Conservation (phyloP, 176 grass and related monocot species). For the Eremochloa ophiuroides region DNA sequence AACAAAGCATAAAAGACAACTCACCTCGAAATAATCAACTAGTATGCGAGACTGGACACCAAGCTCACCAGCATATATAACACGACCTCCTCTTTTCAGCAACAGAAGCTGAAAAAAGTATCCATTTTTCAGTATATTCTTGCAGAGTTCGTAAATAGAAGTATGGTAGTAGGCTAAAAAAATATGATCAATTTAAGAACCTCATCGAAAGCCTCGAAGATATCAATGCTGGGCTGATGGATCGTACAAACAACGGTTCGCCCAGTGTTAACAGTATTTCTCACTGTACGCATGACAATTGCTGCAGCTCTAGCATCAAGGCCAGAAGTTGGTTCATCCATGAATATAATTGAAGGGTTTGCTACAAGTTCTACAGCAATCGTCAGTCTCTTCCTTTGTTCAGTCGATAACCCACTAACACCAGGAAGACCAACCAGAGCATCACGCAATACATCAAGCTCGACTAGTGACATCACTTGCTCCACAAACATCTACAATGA, state of each 20-base stretch:
- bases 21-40: conserved; percentile 86
- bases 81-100: conserved; percentile 78
- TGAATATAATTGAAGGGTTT: conserved; percentile 95
- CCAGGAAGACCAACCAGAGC: conserved; percentile 85
- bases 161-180: background rate
- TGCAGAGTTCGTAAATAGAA: background rate
- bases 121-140: conserved; percentile 8
- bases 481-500: conserved; percentile 73
- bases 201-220: conserved; percentile 97
- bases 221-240: conserved; percentile 95
- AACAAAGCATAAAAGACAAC: background rate
- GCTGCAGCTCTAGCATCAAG: conserved; percentile 93
- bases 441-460: conserved; percentile 67
- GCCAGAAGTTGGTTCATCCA: conserved; percentile 97
- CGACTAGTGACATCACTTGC: conserved; percentile 86
- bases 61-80: conserved; percentile 85
- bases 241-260: conserved; percentile 96
- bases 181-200: conserved; percentile 21
- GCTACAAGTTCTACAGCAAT: conserved; percentile 87
- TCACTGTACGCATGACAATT: conserved; percentile 86
- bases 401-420: conserved; percentile 73
- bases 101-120: conserved; percentile 63
- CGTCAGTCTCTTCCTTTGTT: conserved; percentile 84
- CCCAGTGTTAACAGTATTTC: conserved; percentile 92
- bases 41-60: conserved; percentile 65